These are phyloP conservation scores for Boletus reticulatus DNA, from an alignment of 768 basidiomycete species.

Conservation along the genomic window DNA sequence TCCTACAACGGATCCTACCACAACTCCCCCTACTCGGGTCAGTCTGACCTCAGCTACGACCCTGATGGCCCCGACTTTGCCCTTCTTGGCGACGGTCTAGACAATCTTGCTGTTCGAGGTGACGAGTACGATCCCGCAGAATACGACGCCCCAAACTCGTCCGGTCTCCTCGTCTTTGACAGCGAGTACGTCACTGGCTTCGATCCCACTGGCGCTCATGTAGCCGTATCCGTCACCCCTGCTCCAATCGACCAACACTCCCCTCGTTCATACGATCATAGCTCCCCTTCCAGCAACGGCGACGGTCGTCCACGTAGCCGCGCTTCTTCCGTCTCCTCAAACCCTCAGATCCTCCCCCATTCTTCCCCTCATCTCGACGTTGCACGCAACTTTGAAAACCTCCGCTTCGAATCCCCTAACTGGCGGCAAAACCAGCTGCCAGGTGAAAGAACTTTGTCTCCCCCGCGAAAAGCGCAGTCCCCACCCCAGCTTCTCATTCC, in stretches of 20 bases:
- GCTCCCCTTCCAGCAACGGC: slow-evolving; percentile 62
- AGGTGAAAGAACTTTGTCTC: slow-evolving; percentile 36
- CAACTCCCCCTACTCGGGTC: slow-evolving; percentile 65
- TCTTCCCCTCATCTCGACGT: slow-evolving; percentile 59
- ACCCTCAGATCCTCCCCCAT: slow-evolving; percentile 39
- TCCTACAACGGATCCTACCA: slow-evolving; percentile 67
- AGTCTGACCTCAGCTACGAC: slow-evolving; percentile 63
- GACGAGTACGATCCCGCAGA: slow-evolving; percentile 72
- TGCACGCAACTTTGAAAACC: slow-evolving; percentile 54
- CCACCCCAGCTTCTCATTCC: slow-evolving; percentile 63
- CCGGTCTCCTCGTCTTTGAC: slow-evolving; percentile 60
- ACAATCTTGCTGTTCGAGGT: slow-evolving; percentile 28
- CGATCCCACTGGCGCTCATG: slow-evolving; percentile 29
- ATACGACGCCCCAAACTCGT: slow-evolving; percentile 57
- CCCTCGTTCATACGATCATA: slow-evolving; percentile 54
- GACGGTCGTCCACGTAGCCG: slow-evolving; percentile 51
- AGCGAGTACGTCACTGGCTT: slow-evolving; percentile 40
- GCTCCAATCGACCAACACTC: slow-evolving; percentile 35
- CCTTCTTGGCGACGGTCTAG: slow-evolving; percentile 49
- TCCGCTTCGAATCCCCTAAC: slow-evolving; percentile 64
- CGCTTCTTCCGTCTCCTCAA: slow-evolving; percentile 69
- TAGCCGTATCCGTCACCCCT: slow-evolving; percentile 40
- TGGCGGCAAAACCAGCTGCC: slow-evolving; percentile 53
- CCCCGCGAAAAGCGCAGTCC: slow-evolving; percentile 56
- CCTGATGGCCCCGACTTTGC: slow-evolving; percentile 48